Conservation (phyloP, 345 rosid genomes). For the Corymbia maculata region DNA sequence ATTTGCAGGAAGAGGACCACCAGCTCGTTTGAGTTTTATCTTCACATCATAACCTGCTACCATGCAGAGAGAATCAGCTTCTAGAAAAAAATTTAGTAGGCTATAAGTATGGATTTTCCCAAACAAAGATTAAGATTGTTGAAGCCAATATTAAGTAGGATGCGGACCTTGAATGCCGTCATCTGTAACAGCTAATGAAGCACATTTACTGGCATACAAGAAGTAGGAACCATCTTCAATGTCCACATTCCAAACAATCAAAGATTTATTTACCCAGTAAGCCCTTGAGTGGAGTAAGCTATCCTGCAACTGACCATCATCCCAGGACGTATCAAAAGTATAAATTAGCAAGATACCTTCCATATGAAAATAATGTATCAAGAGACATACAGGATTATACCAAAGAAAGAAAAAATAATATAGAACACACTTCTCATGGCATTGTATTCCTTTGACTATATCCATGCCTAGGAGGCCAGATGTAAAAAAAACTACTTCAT, state of each 20-base stretch:
- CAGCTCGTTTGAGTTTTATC: slow-evolving; percentile 48
- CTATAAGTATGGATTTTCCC: background rate
- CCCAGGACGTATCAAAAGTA: background rate
- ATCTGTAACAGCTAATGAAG: slow-evolving; percentile 43
- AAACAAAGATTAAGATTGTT: background rate
- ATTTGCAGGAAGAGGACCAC: slow-evolving; percentile 36
- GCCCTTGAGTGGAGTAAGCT: slow-evolving; percentile 50
- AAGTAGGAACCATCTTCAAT: slow-evolving; percentile 48
- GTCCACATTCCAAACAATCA: slow-evolving; percentile 84
- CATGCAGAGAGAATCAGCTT: slow-evolving; percentile 1
- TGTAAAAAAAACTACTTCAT: background rate
- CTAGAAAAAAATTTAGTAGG: background rate
- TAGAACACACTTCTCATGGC: background rate
- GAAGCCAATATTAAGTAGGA: background rate
- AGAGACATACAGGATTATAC: background rate
- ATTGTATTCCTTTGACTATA: background rate
- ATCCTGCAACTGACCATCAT: slow-evolving; percentile 38
- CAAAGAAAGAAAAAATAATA: background rate
- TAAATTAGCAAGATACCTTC: background rate
- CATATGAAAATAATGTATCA: background rate
- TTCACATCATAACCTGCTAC: slow-evolving; percentile 50
- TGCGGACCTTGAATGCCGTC: slow-evolving; percentile 52
- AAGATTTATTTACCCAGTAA: slow-evolving; percentile 51
- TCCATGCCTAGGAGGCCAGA: background rate
- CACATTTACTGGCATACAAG: slow-evolving; percentile 57